phyloP scores from a whole-genome alignment of 306 rosid genomes.

The Sophora flavescens region DNA sequence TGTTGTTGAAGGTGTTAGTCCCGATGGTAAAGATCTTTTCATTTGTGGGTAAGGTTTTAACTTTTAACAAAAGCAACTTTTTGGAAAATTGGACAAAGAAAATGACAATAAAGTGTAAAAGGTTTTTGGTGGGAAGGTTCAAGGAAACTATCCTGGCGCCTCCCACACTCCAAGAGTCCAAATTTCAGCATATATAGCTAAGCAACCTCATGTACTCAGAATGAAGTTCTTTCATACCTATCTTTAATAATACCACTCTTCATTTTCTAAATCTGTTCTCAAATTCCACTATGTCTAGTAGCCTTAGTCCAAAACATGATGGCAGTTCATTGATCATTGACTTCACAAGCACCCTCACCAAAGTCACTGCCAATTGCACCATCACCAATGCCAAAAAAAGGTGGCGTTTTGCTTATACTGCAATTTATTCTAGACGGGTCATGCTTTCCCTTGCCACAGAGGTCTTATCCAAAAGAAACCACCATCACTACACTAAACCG shows the following conservation, averaged over 20 bases:
- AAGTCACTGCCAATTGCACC: conserved; percentile 39
- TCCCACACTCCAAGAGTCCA: background rate
- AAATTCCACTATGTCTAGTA: conserved; percentile 47
- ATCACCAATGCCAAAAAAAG: conserved; percentile 56
- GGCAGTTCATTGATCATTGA: conserved; percentile 40
- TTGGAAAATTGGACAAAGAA: background rate
- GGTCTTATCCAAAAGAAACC: conserved; percentile 48
- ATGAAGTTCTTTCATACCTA: conserved; percentile 49
- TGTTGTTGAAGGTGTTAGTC: too few species aligned
- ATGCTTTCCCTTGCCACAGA: conserved; percentile 61
- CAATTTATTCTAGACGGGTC: conserved; percentile 62
- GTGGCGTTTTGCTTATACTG: conserved; percentile 71
- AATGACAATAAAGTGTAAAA: background rate
- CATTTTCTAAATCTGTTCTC: background rate
- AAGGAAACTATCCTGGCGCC: conserved; percentile 21
- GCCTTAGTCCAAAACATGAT: background rate
- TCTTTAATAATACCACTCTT: too few species aligned
- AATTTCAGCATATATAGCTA: background rate
- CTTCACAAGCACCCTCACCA: conserved; percentile 38
- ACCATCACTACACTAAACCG: conserved; percentile 26
- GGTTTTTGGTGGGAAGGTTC: conserved; percentile 41
- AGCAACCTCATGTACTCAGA: background rate
- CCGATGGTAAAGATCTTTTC: too few species aligned
- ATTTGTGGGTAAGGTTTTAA: too few species aligned
- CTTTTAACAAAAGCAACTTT: too few species aligned